These are phyloP conservation scores for Lumnitzera racemosa DNA, from an alignment of 345 rosid species.

Conservation along the genomic window DNA sequence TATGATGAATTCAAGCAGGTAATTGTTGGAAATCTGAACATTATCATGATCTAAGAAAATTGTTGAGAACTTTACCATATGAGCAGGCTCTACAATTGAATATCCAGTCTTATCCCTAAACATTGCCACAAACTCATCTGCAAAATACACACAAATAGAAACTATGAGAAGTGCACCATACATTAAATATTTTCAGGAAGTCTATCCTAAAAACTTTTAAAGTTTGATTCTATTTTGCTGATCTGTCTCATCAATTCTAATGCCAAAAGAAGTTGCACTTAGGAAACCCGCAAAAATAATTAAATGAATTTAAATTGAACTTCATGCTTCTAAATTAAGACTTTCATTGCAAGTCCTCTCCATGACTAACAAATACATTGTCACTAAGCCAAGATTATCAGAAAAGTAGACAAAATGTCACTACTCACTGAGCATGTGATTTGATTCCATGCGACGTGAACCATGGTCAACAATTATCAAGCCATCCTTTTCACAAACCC, in stretches of 20 bases:
- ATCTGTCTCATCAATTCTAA: no score
- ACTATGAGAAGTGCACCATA: background rate
- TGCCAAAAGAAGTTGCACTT: no score
- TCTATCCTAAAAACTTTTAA: no score
- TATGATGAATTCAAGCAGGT: no score
- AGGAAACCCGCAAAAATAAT: background rate
- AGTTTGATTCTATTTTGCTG: no score
- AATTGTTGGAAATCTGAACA: no score
- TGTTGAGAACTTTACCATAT: constrained; percentile 49
- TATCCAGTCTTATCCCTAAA: constrained; percentile 70
- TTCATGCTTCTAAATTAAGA: no score
- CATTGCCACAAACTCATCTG: constrained; percentile 88
- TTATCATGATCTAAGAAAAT: no score
- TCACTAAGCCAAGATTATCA: background rate
- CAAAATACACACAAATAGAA: constrained; percentile 8
- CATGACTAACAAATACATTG: no score
- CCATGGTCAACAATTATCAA: constrained; percentile 91
- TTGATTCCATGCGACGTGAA: constrained; percentile 80
- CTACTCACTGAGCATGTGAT: constrained; percentile 72
- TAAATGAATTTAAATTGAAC: background rate
- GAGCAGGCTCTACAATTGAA: constrained; percentile 85
- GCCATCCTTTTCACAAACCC: constrained; percentile 53
- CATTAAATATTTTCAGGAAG: no score
- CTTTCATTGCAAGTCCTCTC: no score
- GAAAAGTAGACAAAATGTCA: background rate